A percentile compares a stretch with the other conserved stretches of the same genome.
phyloP scores from a whole-genome alignment of 1,284 basidiomycete genomes.

The Cystobasidium pallidum region DNA sequence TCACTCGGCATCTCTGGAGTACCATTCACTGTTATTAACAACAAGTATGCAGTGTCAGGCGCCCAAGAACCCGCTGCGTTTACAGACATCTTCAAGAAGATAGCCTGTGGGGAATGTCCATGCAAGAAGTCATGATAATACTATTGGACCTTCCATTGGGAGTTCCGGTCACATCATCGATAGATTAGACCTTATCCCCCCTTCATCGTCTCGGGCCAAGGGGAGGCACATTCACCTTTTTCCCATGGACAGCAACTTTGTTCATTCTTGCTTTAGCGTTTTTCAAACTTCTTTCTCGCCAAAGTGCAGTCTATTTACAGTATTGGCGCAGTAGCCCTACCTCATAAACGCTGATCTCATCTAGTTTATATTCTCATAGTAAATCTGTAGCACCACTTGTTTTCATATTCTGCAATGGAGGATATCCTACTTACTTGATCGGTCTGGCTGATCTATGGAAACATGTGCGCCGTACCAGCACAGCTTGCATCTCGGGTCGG shows the following conservation, averaged over 20 bases:
- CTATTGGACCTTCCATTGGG: too few species aligned
- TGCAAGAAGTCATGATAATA: constrained; percentile 38
- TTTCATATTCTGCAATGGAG: not conserved
- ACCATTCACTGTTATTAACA: constrained; percentile 76
- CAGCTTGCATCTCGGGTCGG: too few species aligned
- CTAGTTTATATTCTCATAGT: not conserved
- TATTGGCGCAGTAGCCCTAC: not conserved
- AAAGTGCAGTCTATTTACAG: not conserved
- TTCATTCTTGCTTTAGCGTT: not conserved
- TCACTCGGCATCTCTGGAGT: constrained; percentile 75
- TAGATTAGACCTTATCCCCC: not conserved
- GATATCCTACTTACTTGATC: too few species aligned
- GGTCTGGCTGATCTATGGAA: too few species aligned
- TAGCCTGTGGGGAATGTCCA: constrained; percentile 52
- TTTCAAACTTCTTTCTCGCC: too few species aligned
- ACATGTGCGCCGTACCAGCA: too few species aligned
- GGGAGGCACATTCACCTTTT: too few species aligned
- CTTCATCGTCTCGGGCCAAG: too few species aligned
- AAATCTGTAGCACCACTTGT: constrained; percentile 18
- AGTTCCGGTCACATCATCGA: not conserved
- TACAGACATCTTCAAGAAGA: constrained; percentile 57
- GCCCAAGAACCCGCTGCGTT: constrained; percentile 61
- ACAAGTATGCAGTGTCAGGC: constrained; percentile 58
- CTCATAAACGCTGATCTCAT: not conserved
- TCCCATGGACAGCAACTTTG: not conserved